These are phyloP conservation scores for Plasmodium ovale DNA, from an alignment of 169 alveolate genomes.

Conservation along the genomic window DNA sequence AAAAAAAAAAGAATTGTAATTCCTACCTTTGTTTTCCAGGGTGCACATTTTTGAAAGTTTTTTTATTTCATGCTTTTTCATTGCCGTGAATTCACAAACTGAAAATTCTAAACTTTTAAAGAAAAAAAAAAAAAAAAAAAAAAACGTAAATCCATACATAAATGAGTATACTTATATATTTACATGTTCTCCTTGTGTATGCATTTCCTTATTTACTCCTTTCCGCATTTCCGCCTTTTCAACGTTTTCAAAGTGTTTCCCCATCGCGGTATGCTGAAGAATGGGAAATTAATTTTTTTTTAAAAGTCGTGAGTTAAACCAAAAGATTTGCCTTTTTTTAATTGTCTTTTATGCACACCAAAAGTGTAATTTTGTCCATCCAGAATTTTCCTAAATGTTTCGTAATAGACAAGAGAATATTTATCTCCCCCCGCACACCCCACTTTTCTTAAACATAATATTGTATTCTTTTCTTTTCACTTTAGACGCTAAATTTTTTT, in stretches of 20 bases:
- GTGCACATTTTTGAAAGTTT: not conserved
- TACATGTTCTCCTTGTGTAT: not conserved
- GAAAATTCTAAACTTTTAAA: not conserved
- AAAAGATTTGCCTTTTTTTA: too few species aligned
- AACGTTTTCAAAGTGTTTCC: not conserved
- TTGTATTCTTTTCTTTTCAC: too few species aligned
- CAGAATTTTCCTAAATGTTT: too few species aligned
- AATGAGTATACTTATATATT: not conserved
- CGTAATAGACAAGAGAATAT: too few species aligned
- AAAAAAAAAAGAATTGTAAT: not conserved
- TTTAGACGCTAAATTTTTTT: too few species aligned
- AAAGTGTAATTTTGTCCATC: too few species aligned
- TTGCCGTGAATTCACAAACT: too few species aligned
- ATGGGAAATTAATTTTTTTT: not conserved
- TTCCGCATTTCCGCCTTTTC: not conserved
- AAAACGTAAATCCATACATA: not conserved
- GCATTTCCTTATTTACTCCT: not conserved
- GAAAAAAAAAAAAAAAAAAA: too few species aligned
- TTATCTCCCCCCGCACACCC: too few species aligned
- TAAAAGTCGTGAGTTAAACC: too few species aligned
- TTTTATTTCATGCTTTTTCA: not conserved
- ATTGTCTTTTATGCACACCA: too few species aligned
- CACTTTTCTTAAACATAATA: too few species aligned
- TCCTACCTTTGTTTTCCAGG: not conserved
- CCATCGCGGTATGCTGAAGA: not conserved